phyloP scores from a whole-genome alignment of 495 filamentous ascomycete species.

The Penicilliopsis zonata region DNA sequence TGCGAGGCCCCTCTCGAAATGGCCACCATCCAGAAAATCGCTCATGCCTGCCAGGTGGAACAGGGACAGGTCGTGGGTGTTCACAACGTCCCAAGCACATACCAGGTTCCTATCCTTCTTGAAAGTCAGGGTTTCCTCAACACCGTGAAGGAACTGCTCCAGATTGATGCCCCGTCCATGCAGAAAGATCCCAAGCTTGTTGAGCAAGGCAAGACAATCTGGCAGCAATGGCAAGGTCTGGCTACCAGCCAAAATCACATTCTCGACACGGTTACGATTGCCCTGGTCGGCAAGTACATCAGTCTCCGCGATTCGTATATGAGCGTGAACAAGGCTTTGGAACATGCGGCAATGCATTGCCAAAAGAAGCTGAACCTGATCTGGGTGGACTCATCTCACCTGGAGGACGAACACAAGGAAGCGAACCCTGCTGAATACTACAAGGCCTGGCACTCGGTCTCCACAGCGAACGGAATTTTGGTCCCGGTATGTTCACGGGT shows the following conservation, averaged over 20 bases:
- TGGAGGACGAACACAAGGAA: conserved; percentile 50
- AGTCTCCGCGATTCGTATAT: conserved; percentile 75
- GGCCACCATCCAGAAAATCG: conserved; percentile 76
- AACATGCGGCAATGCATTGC: conserved; percentile 85
- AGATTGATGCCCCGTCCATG: conserved; percentile 28
- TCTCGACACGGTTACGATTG: conserved; percentile 64
- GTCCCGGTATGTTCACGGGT: conserved; percentile 16
- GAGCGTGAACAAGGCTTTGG: conserved; percentile 69
- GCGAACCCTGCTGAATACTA: conserved; percentile 62
- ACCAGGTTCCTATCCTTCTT: conserved; percentile 86
- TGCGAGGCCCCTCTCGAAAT: conserved; percentile 63
- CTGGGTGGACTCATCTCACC: conserved; percentile 73
- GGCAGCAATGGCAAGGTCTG: conserved; percentile 64
- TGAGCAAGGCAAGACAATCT: conserved; percentile 47
- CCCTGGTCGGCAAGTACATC: conserved; percentile 85
- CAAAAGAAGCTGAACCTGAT: conserved; percentile 64
- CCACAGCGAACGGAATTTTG: conserved; percentile 51
- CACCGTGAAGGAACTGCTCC: conserved; percentile 46
- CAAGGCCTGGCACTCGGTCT: conserved; percentile 77
- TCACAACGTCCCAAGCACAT: conserved; percentile 73
- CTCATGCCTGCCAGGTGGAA: conserved; percentile 74
- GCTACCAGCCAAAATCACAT: conserved; percentile 47
- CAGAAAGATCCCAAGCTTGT: conserved; percentile 31
- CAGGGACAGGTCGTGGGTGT: conserved; percentile 72
- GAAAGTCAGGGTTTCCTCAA: conserved; percentile 62